Percentiles rank a stretch among this genome's conserved stretches.
These are phyloP conservation scores for Backusella liffmaniae DNA, from an alignment of 192 early-diverging fungal species.

Conservation along the genomic window DNA sequence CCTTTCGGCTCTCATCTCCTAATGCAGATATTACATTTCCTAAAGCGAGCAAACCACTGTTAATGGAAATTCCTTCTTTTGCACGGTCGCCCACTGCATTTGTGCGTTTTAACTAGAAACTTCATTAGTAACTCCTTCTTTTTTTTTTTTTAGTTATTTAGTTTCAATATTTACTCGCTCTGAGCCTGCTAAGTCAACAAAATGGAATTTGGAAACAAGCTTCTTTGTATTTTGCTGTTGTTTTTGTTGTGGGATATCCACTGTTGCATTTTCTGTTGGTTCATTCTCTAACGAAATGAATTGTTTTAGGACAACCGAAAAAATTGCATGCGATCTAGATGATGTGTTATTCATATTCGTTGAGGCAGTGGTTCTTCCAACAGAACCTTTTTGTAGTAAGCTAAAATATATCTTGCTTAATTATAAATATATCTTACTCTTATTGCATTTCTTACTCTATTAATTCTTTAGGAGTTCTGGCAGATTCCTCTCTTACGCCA, in stretches of 20 bases:
- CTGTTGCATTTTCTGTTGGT: neutral
- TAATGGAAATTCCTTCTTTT: constrained; percentile 96
- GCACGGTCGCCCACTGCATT: constrained; percentile 90
- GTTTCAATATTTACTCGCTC: constrained; percentile 59
- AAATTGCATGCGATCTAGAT: constrained; percentile 96
- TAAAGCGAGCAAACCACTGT: constrained; percentile 89
- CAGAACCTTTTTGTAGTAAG: constrained; percentile 51
- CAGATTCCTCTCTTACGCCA: constrained; percentile 78
- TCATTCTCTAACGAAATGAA: constrained; percentile 31
- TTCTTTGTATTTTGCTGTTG: neutral
- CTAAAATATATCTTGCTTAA: constrained; percentile 21
- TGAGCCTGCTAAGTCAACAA: constrained; percentile 98
- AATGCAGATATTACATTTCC: constrained; percentile 98
- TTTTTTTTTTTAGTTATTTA: neutral
- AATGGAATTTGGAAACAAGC: constrained; percentile 82
- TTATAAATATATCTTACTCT: neutral
- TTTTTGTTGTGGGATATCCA: neutral
- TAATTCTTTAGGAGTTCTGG: constrained; percentile 60
- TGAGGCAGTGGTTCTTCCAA: constrained; percentile 73
- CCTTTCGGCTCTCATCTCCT: constrained; percentile 67
- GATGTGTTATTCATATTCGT: constrained; percentile 97
- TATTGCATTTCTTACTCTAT: constrained; percentile 37
- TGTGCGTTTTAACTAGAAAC: constrained; percentile 76
- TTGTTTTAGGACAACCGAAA: constrained; percentile 87
- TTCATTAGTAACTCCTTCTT: neutral